Conservation (phyloP, 73 alveolate genomes). For the Paramecium tetraurelia region DNA sequence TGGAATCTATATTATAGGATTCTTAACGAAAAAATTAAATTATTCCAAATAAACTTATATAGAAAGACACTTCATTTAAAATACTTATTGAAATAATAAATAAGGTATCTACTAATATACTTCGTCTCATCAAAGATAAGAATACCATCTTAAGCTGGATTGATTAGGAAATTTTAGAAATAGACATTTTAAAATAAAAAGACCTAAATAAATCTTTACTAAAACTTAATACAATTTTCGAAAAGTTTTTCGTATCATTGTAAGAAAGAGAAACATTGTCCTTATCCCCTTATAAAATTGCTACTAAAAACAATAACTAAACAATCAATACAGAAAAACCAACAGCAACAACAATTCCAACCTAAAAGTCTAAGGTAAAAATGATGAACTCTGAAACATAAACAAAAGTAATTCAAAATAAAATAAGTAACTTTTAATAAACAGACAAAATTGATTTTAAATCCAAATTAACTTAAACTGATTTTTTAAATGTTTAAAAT, state of each 20-base stretch:
- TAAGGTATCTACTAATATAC: not conserved
- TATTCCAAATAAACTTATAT: not conserved
- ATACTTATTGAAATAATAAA: not conserved
- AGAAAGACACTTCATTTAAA: not conserved
- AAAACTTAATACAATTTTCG: not conserved
- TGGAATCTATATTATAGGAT: not conserved
- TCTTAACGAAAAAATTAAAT: not conserved
- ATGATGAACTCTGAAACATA: not conserved
- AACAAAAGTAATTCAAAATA: not conserved
- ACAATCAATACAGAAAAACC: not conserved
- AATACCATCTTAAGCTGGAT: not conserved
- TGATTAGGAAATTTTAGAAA: not conserved
- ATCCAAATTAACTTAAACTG: not conserved
- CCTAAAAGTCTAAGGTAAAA: not conserved
- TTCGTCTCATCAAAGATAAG: not conserved
- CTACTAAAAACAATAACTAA: not conserved
- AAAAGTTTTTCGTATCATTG: not conserved
- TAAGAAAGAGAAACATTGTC: not conserved
- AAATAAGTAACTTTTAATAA: not conserved
- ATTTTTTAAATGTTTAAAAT: not conserved
- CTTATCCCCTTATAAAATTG: not conserved
- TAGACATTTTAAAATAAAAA: not conserved
- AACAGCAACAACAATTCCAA: not conserved
- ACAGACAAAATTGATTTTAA: not conserved
- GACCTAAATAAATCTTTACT: not conserved